Conservation (phyloP, 805 yeast species). For the Wickerhamiella siamensis region DNA sequence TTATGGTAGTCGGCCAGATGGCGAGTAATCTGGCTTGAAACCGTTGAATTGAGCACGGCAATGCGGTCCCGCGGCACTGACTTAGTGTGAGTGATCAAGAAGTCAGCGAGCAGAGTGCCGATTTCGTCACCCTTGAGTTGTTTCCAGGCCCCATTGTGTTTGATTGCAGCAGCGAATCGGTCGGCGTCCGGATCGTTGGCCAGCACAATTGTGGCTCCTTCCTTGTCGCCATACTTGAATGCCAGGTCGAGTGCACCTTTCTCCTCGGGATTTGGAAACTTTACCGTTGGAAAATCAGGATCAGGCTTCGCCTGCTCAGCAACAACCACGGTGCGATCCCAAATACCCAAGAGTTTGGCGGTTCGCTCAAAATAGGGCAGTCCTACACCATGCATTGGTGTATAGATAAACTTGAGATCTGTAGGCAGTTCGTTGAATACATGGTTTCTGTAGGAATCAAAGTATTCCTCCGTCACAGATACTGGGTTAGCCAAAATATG, state of each 20-base stretch:
- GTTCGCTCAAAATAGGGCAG: constrained; percentile 38
- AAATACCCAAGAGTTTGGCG: constrained; percentile 27
- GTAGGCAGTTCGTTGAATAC: not conserved
- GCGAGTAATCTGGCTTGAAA: constrained; percentile 69
- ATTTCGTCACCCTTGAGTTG: constrained; percentile 87
- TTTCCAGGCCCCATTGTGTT: constrained; percentile 39
- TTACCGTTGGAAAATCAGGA: constrained; percentile 74
- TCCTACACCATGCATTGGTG: constrained; percentile 97
- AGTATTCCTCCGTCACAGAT: constrained; percentile 2
- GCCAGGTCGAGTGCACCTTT: constrained; percentile 77
- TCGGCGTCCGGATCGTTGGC: constrained; percentile 98
- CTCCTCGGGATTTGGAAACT: constrained; percentile 93
- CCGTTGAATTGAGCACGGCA: constrained; percentile 73
- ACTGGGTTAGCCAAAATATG: not conserved
- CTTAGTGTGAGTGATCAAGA: constrained; percentile 29
- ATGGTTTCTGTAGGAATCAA: not conserved
- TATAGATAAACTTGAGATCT: constrained; percentile 44
- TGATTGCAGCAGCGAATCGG: constrained; percentile 70
- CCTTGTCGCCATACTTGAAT: constrained; percentile 41
- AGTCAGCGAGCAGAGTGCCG: constrained; percentile 71
- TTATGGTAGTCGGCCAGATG: constrained; percentile 51
- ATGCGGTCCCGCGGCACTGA: constrained; percentile 18
- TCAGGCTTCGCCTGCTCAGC: constrained; percentile 59
- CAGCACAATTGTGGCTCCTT: constrained; percentile 41
- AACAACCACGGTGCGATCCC: constrained; percentile 32